Evolutionary conservation across 495 filamentous ascomycete species (phyloP).

Genomic region (Annulohypoxylon nitens): DNA sequence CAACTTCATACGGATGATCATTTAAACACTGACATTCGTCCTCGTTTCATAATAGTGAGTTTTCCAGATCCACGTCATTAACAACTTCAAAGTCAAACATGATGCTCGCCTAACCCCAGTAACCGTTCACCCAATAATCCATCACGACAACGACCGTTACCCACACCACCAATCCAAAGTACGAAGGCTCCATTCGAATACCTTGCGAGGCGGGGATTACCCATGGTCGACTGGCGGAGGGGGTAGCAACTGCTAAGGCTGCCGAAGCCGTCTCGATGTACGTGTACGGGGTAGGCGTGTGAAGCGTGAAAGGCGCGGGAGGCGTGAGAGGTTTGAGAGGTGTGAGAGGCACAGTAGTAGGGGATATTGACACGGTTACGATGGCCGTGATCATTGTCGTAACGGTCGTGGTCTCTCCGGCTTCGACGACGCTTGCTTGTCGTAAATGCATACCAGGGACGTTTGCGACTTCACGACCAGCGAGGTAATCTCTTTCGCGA

Average conservation of each 20-base stretch:
- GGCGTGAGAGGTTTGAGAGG: slow-evolving; percentile 1
- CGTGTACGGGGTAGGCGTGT: slow-evolving; percentile 25
- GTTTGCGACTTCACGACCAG: slow-evolving; percentile 48
- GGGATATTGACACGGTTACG: slow-evolving; percentile 39
- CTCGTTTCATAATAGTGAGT: slow-evolving; percentile 6
- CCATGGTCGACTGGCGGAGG: slow-evolving; percentile 47
- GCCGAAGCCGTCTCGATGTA: slow-evolving; percentile 32
- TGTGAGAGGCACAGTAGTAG: slow-evolving; percentile 18
- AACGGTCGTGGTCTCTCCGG: slow-evolving; percentile 31
- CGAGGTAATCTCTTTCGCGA: slow-evolving; percentile 54
- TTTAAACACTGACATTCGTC: slow-evolving; percentile 27
- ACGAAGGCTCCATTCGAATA: slow-evolving; percentile 33
- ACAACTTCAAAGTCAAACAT: slow-evolving; percentile 17
- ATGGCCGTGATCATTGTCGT: slow-evolving; percentile 44
- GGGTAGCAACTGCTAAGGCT: slow-evolving; percentile 28
- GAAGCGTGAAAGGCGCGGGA: neutral
- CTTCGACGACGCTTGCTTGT: slow-evolving; percentile 40
- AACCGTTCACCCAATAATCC: slow-evolving; percentile 47
- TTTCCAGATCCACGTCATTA: slow-evolving; percentile 15
- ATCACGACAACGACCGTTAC: slow-evolving; percentile 42
- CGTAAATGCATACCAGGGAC: slow-evolving; percentile 47
- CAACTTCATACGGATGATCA: slow-evolving; percentile 21
- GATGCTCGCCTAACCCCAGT: slow-evolving; percentile 35
- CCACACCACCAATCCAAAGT: slow-evolving; percentile 48
- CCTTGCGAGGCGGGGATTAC: slow-evolving; percentile 41